Percentiles rank a stretch among this genome's conserved stretches.
Conservation (phyloP, 164 flowering plant species). For the Macadamia integrifolia region DNA sequence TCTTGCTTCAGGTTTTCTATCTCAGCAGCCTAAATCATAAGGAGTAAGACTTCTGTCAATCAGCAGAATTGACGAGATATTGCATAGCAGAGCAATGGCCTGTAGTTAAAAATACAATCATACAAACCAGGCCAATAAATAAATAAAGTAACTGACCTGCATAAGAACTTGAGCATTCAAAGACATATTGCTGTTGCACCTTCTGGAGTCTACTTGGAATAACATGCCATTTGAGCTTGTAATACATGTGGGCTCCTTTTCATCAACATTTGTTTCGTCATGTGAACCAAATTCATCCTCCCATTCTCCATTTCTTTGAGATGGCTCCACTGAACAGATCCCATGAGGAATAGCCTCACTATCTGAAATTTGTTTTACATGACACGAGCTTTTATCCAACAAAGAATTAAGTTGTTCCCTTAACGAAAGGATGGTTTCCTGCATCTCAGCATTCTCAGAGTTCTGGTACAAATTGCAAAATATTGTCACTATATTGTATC, state of each 20-base stretch:
- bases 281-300: slow-evolving; percentile 16
- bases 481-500: not conserved
- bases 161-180: slow-evolving; percentile 41
- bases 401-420: slow-evolving; percentile 55
- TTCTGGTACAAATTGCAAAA: slow-evolving; percentile 25
- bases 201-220: slow-evolving; percentile 40
- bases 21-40: slow-evolving; percentile 51
- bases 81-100: not conserved
- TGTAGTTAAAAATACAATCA: not conserved
- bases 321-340: slow-evolving; percentile 19
- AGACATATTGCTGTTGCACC: slow-evolving; percentile 21
- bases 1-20: slow-evolving; percentile 68
- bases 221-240: slow-evolving; percentile 46
- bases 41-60: slow-evolving; percentile 1
- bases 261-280: slow-evolving; percentile 38
- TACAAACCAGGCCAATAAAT: not conserved
- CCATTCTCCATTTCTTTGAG: slow-evolving; percentile 19
- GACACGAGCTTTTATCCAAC: slow-evolving; percentile 23
- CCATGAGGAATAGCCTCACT: slow-evolving; percentile 9
- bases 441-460: slow-evolving; percentile 70
- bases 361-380: slow-evolving; percentile 17
- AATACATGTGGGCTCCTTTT: slow-evolving; percentile 46
- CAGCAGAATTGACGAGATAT: not conserved
- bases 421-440: slow-evolving; percentile 61
- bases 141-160: slow-evolving; percentile 36